Evolutionary conservation across 2,329 filamentous ascomycete species (phyloP).

Genomic region (Daldinia sp.): DNA sequence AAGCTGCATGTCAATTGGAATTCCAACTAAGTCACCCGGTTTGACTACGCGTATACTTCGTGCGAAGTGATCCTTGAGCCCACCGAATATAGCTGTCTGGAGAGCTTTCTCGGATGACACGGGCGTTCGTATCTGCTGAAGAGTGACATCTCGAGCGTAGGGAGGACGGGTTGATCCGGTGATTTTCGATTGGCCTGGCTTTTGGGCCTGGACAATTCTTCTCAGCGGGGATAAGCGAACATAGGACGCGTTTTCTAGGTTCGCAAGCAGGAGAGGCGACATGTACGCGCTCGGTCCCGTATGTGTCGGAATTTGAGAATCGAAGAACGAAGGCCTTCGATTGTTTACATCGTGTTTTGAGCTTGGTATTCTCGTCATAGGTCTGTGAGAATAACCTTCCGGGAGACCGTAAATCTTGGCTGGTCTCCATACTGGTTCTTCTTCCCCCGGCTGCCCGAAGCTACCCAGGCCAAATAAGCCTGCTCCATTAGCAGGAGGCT

Average conservation of each 20-base stretch:
- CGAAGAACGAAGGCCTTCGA: conserved; percentile 71
- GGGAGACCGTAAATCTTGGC: conserved; percentile 91
- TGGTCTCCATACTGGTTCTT: conserved; percentile 78
- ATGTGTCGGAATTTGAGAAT: conserved; percentile 74
- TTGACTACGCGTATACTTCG: conserved; percentile 84
- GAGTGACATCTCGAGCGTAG: conserved; percentile 79
- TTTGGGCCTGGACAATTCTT: conserved; percentile 62
- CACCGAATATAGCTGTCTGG: conserved; percentile 87
- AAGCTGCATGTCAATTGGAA: conserved; percentile 87
- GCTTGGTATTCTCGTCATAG: conserved; percentile 71
- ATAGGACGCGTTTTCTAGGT: conserved; percentile 82
- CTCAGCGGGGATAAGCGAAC: conserved; percentile 81
- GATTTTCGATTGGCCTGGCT: conserved; percentile 67
- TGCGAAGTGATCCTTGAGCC: conserved; percentile 90
- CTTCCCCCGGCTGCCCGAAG: conserved; percentile 72
- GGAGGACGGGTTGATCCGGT: conserved; percentile 67
- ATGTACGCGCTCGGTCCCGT: conserved; percentile 75
- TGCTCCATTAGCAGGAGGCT: conserved; percentile 75
- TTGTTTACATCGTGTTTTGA: conserved; percentile 62
- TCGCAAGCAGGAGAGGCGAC: conserved; percentile 88
- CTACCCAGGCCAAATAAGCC: conserved; percentile 76
- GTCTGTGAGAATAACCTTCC: conserved; percentile 74
- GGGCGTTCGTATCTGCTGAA: conserved; percentile 90
- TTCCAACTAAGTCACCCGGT: conserved; percentile 87
- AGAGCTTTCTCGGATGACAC: conserved; percentile 86